phyloP scores from a whole-genome alignment of 306 rosid species.

The Acacia confusa region DNA sequence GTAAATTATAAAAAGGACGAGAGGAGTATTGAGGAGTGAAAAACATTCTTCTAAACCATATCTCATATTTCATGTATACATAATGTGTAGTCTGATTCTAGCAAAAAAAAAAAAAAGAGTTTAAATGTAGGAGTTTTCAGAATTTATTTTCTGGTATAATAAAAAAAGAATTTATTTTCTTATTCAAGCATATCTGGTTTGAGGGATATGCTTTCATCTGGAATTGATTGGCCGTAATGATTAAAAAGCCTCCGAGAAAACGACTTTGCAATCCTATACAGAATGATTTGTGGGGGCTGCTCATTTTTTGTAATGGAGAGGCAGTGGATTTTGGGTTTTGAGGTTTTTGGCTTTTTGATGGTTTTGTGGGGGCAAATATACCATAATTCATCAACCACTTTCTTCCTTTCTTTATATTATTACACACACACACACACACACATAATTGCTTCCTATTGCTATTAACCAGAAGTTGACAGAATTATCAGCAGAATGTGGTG shows the following conservation, averaged over 20 bases:
- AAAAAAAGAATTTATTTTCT: neutral
- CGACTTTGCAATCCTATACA: neutral
- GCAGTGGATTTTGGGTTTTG: neutral
- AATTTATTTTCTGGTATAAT: neutral
- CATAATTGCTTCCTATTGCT: neutral
- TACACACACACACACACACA: neutral
- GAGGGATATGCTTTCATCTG: neutral
- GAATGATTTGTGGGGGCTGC: slow-evolving; percentile 10
- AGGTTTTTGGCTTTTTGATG: neutral
- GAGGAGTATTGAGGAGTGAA: neutral
- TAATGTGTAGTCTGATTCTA: neutral
- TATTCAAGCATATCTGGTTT: too few species aligned
- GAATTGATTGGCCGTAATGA: neutral
- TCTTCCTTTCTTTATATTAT: too few species aligned
- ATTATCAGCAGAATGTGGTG: neutral
- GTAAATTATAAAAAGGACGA: too few species aligned
- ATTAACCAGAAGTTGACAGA: neutral
- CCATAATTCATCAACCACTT: neutral
- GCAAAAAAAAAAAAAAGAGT: neutral
- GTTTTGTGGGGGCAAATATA: neutral
- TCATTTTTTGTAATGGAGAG: neutral
- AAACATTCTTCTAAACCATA: neutral
- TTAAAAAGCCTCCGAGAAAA: neutral
- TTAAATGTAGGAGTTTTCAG: neutral
- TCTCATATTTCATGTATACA: neutral